A percentile compares a stretch with the other conserved stretches of the same genome.
These are phyloP conservation scores for Wallemia ichthyophaga DNA, from an alignment of 1,284 basidiomycete species.

Conservation along the genomic window DNA sequence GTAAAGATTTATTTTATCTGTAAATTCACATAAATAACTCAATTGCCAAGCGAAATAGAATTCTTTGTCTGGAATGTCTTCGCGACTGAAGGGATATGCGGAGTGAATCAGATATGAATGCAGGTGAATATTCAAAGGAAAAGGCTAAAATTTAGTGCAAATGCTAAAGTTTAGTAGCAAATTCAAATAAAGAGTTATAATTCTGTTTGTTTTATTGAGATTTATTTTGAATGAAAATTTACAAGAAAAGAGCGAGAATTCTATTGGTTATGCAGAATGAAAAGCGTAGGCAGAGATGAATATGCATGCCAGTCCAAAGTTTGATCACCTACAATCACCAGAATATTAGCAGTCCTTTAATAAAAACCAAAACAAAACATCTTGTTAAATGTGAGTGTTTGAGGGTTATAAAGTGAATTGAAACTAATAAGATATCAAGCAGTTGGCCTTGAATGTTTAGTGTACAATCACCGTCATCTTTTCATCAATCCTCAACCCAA, in stretches of 20 bases:
- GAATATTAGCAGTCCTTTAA: no score
- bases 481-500: no score
- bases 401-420: no score
- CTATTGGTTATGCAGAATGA: background rate
- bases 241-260: background rate
- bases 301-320: background rate
- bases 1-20: background rate
- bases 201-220: background rate
- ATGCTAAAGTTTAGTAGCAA: background rate
- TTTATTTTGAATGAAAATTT: background rate
- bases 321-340: background rate
- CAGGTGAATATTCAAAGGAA: background rate
- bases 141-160: background rate
- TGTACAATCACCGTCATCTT: background rate
- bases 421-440: no score
- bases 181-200: background rate
- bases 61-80: background rate
- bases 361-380: no score
- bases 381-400: no score
- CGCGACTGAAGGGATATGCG: background rate
- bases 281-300: background rate
- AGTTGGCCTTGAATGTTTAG: no score
- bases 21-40: no score
- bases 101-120: no score
- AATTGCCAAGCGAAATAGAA: no score